Evolutionary conservation across 176 grass and related monocot species (phyloP), one percentile per base, ranked within the genome.

Genomic region (Metroxylon sagu): DNA sequence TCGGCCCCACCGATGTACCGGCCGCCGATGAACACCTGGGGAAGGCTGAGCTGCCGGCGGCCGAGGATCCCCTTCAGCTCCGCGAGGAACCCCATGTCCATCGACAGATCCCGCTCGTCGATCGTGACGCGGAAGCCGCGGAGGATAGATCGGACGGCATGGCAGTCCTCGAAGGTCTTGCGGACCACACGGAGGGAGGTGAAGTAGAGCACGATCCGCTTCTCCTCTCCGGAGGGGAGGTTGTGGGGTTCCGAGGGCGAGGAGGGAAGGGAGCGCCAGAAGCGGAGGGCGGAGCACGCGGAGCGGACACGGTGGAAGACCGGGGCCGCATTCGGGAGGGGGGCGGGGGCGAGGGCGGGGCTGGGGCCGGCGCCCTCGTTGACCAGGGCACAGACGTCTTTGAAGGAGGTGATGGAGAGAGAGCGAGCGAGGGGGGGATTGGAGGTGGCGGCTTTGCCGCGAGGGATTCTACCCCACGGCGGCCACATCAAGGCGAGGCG

Each of bases 61-160:
- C 85, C 82, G 50, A 86, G 62, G 23, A 89, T 53, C 60, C 29
- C 27, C 16, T 71, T 63, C 59, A 95, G 67, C 80, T 95, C 90
- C 52, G 71, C 29, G 62, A 95, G 90, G 71, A 80, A 86, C 3
- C 73, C 78, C 10, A 83, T 48, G 73, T 95, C 82, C 90, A 86
- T 86, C 74, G 85, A 95, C 54, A 89, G 77, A 57, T 95, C 90
- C 8, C 90, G 79, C 79, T 95, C 90, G 76, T 95, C 90, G 21
- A 95, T 75, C 52, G 76, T 68, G 62, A 95, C 79, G 74, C 82
- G 79, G 57, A 89, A 74, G 51, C 85, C 82, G 1, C 77, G 79
- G 51, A 95, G 74, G 61, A 95, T 81, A 35, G 79, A 70, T 25
- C 77, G 74, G 55, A 89, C 90, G 50, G 56, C 43, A 55, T 54